A percentile compares a stretch with the other conserved stretches of the same genome.
phyloP scores from a whole-genome alignment of 1,139 yeast genomes.

The Lodderomyces jiufengensis region DNA sequence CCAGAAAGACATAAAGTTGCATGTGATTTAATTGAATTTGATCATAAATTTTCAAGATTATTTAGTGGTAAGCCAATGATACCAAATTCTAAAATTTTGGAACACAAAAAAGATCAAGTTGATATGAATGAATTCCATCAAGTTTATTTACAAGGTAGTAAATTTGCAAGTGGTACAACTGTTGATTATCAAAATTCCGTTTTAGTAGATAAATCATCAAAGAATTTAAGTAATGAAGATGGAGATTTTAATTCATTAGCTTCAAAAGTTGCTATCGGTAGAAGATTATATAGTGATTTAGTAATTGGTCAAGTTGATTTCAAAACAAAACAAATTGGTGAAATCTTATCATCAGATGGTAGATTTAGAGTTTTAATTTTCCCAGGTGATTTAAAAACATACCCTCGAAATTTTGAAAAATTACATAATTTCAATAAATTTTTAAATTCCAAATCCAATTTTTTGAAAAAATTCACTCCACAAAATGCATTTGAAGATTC shows the following conservation, averaged over 20 bases:
- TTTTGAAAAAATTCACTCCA: constrained; percentile 23
- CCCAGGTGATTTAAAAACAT: constrained; percentile 19
- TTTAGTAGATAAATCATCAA: constrained; percentile 9
- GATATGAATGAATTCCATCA: constrained; percentile 25
- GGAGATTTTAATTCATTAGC: constrained; percentile 15
- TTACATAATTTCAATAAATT: constrained; percentile 17
- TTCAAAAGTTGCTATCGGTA: constrained; percentile 23
- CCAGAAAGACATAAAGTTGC: constrained; percentile 29
- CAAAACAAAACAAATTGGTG: constrained; percentile 21
- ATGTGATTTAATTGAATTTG: constrained; percentile 29
- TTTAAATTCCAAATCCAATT: constrained; percentile 14
- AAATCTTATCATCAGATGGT: constrained; percentile 19
- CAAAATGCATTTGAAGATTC: constrained; percentile 20
- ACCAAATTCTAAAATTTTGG: constrained; percentile 15
- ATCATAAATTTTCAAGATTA: constrained; percentile 27
- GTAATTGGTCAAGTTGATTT: constrained; percentile 25
- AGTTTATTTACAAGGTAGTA: constrained; percentile 24
- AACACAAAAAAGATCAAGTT: constrained; percentile 15
- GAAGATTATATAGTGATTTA: constrained; percentile 22
- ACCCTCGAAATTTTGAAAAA: constrained; percentile 11
- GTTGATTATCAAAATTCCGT: constrained; percentile 25
- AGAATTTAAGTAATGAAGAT: background rate
- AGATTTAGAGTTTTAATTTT: constrained; percentile 27
- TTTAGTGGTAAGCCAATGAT: constrained; percentile 28
- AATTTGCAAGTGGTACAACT: constrained; percentile 30